Conservation (phyloP, 1,284 basidiomycete genomes). For the Sutorius eximius region DNA sequence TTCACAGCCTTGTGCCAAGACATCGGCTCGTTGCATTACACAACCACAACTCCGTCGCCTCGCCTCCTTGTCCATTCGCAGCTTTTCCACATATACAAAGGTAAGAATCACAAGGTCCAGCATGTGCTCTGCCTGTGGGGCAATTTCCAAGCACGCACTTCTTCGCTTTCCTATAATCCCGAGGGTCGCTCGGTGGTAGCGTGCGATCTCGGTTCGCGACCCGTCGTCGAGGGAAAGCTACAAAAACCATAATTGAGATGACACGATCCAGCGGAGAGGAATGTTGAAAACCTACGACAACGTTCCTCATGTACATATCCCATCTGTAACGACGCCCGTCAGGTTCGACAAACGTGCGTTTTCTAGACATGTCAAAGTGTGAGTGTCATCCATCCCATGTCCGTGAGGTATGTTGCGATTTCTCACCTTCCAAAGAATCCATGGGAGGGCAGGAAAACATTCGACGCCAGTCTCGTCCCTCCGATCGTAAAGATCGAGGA, state of each 20-base stretch:
- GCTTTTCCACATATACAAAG: constrained; percentile 40
- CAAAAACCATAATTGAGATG: not conserved
- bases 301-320: constrained; percentile 19
- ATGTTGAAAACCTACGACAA: constrained; percentile 16
- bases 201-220: constrained; percentile 22
- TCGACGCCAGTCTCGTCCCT: constrained; percentile 17
- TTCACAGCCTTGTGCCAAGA: too few species aligned
- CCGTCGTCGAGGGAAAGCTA: constrained; percentile 28
- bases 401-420: not conserved
- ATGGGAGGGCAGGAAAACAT: constrained; percentile 18
- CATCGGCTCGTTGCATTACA: too few species aligned
- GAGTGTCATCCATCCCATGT: not conserved
- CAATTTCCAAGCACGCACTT: constrained; percentile 37
- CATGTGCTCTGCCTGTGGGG: constrained; percentile 36
- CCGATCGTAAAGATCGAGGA: constrained; percentile 24
- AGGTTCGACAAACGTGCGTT: constrained; percentile 28
- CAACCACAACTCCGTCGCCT: constrained; percentile 4
- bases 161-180: constrained; percentile 24
- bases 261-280: not conserved
- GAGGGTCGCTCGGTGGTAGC: constrained; percentile 27
- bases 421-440: constrained; percentile 23
- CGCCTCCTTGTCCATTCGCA: constrained; percentile 30
- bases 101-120: constrained; percentile 40
- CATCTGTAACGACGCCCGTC: constrained; percentile 28
- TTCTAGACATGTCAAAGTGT: constrained; percentile 13